Conservation (phyloP, 768 basidiomycete genomes). For the Phaffia australis region DNA sequence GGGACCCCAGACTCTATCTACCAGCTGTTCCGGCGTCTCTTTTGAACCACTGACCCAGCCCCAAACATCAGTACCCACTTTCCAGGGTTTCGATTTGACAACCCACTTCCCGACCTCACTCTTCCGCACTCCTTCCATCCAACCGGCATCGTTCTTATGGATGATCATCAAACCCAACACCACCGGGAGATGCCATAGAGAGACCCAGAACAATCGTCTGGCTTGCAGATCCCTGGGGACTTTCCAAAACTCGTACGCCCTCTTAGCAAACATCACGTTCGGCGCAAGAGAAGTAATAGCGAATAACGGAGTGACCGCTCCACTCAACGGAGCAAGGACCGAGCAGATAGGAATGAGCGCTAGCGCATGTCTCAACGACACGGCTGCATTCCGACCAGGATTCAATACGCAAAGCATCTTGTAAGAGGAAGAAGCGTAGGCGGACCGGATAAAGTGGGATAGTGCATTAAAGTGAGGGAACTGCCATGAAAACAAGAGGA, state of each 20-base stretch:
- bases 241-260: slow-evolving; percentile 66
- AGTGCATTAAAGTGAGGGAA: slow-evolving; percentile 96
- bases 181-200: slow-evolving; percentile 82
- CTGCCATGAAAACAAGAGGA: slow-evolving; percentile 89
- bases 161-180: slow-evolving; percentile 87
- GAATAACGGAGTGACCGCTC: slow-evolving; percentile 85
- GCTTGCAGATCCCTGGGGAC: slow-evolving; percentile 63
- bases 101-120: slow-evolving; percentile 7
- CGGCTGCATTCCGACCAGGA: slow-evolving; percentile 68
- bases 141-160: slow-evolving; percentile 58
- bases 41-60: slow-evolving; percentile 2
- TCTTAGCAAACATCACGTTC: slow-evolving; percentile 56
- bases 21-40: too few species aligned
- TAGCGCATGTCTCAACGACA: slow-evolving; percentile 69
- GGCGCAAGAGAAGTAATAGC: slow-evolving; percentile 64
- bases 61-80: not conserved
- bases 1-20: too few species aligned
- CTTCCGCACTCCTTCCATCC: slow-evolving; percentile 22
- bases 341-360: slow-evolving; percentile 68
- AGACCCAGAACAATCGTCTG: slow-evolving; percentile 61
- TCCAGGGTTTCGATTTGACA: not conserved
- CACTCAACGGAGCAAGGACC: slow-evolving; percentile 71
- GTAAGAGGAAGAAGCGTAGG: slow-evolving; percentile 88
- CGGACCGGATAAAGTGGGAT: slow-evolving; percentile 71
- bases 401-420: slow-evolving; percentile 77